Evolutionary conservation across 2,329 filamentous ascomycete genomes (phyloP).

Genomic region (Simplicillium sp.): DNA sequence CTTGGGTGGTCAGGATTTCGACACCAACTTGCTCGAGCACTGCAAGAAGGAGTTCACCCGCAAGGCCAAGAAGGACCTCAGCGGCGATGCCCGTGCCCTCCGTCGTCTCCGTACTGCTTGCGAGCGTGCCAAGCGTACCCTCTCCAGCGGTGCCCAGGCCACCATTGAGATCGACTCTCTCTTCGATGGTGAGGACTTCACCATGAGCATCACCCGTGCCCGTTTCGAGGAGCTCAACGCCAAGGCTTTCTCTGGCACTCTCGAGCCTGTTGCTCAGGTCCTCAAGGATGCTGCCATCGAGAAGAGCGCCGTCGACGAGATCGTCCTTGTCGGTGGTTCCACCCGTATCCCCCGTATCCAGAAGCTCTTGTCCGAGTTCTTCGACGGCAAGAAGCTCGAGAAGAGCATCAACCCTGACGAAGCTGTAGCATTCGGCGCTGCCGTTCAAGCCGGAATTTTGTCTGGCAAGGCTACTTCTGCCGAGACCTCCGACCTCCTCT

Average conservation of each 20-base stretch:
- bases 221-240: slow-evolving; percentile 98
- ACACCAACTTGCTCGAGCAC: slow-evolving; percentile 89
- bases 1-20: slow-evolving; percentile 92
- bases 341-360: slow-evolving; percentile 98
- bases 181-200: slow-evolving; percentile 97
- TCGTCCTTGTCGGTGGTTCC: slow-evolving; percentile 96
- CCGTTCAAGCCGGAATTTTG: slow-evolving; percentile 96
- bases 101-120: slow-evolving; percentile 95
- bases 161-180: slow-evolving; percentile 98
- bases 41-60: slow-evolving; percentile 91
- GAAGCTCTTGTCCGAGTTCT: slow-evolving; percentile 98
- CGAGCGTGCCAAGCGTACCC: slow-evolving; percentile 98
- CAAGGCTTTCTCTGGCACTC: slow-evolving; percentile 86
- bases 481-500: slow-evolving; percentile 87
- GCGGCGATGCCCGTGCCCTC: slow-evolving; percentile 79
- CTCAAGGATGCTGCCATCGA: slow-evolving; percentile 84
- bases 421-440: slow-evolving; percentile 97
- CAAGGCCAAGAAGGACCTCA: slow-evolving; percentile 75
- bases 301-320: slow-evolving; percentile 92
- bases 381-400: slow-evolving; percentile 99
- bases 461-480: slow-evolving; percentile 95
- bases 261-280: slow-evolving; percentile 93
- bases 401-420: slow-evolving; percentile 99
- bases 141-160: slow-evolving; percentile 94
- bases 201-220: slow-evolving; percentile 93